Base-by-base conservation (phyloP, 768 basidiomycete species). In the Boletus patriciae region DNA sequence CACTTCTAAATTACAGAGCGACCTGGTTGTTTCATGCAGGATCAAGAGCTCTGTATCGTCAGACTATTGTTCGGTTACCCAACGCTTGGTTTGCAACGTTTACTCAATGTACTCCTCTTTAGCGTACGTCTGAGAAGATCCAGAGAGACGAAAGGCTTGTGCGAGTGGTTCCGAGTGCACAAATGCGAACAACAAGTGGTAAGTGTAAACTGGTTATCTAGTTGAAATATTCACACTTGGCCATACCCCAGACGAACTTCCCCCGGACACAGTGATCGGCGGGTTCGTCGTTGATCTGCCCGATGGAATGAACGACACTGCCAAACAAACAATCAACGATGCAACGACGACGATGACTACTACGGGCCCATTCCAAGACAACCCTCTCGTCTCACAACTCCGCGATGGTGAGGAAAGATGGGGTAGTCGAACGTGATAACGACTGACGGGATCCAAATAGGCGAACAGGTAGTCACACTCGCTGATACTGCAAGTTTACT, bases 41-140 rank as follows among this genome's bases (percentile, higher is more conserved):
- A 18, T 25, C 60, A 18, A 46, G 4, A 19, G 4, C 34, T 15
- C 3, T 58, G 11, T 62, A 6, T 12, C 34, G 36, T 33, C 0
- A 40, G 1, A 58, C 61, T 18, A 48, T 16, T 49, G 61, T 59
- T 40, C 11, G 31, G 1, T 36, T 2, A 18, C 10, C 5, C 3
- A 25, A 37, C 13, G 23, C 9, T 13, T 38, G 19, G 9, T 9
- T 9, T 29, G 18, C 23, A 16, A 11, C 7, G 11, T 29, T 8
- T 7, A 16, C 15, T 46, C 16, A 46, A 23, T 13, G 8, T n/a
- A 23, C 12, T 23, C 18, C 12, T n/a, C 11, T 29, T 16, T 21
- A 64, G 58, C 16, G 21, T 1, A 63, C 41, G 3, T 63, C 58
- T 0, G 62, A 60, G 45, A 45, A 6, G 27, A 64, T 63, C 8